phyloP scores from a whole-genome alignment of 441 rosid species.

The Omphalea diandra region DNA sequence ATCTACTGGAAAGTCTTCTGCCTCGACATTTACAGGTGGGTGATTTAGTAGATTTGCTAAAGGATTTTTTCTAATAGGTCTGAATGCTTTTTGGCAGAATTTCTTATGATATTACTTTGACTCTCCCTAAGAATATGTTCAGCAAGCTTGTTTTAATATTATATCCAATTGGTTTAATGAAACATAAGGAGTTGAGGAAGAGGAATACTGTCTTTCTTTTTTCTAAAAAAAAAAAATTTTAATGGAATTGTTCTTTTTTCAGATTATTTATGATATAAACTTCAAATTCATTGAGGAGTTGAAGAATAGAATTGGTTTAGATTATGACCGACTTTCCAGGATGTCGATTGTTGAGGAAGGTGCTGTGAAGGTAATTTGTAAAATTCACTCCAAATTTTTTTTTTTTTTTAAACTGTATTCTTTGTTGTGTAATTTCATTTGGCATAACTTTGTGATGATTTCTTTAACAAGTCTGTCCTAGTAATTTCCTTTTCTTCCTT shows the following conservation, averaged over 20 bases:
- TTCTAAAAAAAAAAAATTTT: no score
- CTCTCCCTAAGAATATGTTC: background rate
- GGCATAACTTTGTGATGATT: background rate
- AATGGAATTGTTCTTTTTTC: constrained; percentile 19
- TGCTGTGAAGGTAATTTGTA: constrained; percentile 46
- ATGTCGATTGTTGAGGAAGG: constrained; percentile 63
- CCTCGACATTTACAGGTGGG: constrained; percentile 60
- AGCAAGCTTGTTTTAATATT: background rate
- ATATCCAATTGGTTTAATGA: constrained; percentile 2
- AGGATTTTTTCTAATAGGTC: background rate
- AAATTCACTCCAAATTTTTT: background rate
- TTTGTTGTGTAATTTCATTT: background rate
- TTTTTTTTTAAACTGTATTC: background rate
- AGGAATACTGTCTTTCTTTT: background rate
- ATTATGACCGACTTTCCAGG: constrained; percentile 46
- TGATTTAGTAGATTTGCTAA: constrained; percentile 12
- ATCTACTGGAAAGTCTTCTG: constrained; percentile 46
- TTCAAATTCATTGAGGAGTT: constrained; percentile 45
- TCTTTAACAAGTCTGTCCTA: background rate
- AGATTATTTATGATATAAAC: constrained; percentile 57
- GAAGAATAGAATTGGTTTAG: constrained; percentile 48
- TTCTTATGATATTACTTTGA: background rate
- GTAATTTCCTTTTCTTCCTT: background rate
- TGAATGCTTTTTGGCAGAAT: background rate
- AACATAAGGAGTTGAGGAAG: constrained; percentile 1